Evolutionary conservation across 495 filamentous ascomycete species (phyloP), one percentile per base, ranked within the genome.

Genomic region (Aspergillus homomorphus): DNA sequence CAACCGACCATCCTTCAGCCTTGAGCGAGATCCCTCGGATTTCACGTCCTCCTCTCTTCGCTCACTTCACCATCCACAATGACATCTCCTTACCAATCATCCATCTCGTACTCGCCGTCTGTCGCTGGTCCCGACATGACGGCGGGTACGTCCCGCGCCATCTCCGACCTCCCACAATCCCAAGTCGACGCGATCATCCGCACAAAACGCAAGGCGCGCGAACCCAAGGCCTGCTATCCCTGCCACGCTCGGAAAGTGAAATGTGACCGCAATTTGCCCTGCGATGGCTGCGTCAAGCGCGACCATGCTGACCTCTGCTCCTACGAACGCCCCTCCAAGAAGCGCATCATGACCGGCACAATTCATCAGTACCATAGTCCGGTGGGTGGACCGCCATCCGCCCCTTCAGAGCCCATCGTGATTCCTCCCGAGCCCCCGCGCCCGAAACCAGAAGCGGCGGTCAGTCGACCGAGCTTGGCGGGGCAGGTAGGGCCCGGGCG

Each of bases 191-290:
- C 77, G 41, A 80, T 80, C 26, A 80, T 80, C 54, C 73, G 77
- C 50, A 75, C 75, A 30, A 80, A 80, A 62, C 71, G 75, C 51
- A 78, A 78, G 57, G 75, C 74, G 22, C 75, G 77, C 16, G 73
- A 77, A 50, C 77, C 77, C 6, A 78, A 78, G 59, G 86, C 87
- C 38, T 90, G 87, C 69, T 90, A 87, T 75, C 86, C 87, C 26
- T 89, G 87, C 69, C 78, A 87, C 60, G 84, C 87, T 68, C 78
- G 87, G 21, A 90, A 90, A 63, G 87, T 89, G 44, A 89, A 87
- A 73, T 90, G 87, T 65, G 86, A 89, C 69, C 86, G 87, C 62
- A 85, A 87, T 54, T 77, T 84, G 46, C 87, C 87, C 1, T 90
- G 87, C 67, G 84, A 89, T 63, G 86, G 87, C 38, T 90, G 87